These are phyloP conservation scores for Rehmannia glutinosa DNA, from an alignment of 257 asterid species.

Conservation along the genomic window DNA sequence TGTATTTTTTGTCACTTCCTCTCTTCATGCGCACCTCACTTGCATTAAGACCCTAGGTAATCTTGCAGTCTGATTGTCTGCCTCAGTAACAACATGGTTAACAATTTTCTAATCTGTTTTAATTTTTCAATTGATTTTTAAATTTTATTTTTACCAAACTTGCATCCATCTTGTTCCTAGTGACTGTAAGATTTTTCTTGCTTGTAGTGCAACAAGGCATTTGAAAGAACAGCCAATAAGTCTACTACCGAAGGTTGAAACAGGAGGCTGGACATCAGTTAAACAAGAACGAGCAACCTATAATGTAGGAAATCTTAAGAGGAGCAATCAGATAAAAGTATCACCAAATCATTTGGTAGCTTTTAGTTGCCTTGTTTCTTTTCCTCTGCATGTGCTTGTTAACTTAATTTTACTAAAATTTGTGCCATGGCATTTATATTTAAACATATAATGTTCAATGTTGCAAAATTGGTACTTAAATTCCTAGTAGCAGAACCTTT, in stretches of 20 bases:
- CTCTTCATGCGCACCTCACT: not conserved
- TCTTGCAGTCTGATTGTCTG: not conserved
- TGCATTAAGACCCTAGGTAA: not conserved
- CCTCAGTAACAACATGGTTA: not conserved
- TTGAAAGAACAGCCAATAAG: constrained; percentile 32
- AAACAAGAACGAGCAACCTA: constrained; percentile 37
- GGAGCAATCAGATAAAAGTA: constrained; percentile 32
- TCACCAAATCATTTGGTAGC: constrained; percentile 44
- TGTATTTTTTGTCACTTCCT: not conserved
- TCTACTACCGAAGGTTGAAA: constrained; percentile 36
- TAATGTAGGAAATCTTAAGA: constrained; percentile 31
- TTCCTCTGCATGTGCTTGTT: constrained; percentile 15
- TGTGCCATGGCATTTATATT: not conserved
- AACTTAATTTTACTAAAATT: not conserved
- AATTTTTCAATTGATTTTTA: not conserved
- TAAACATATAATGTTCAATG: not conserved
- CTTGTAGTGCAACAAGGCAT: constrained; percentile 29
- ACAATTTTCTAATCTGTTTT: not conserved
- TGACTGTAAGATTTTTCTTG: constrained; percentile 10
- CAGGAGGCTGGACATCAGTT: constrained; percentile 72
- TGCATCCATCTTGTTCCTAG: not conserved
- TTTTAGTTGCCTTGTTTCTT: constrained; percentile 13
- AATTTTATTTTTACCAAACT: not conserved
- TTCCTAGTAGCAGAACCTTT: constrained; percentile 5
- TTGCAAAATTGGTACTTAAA: constrained; percentile 4